phyloP scores from a whole-genome alignment of 768 basidiomycete species.

The Rhodotorula babjevae region DNA sequence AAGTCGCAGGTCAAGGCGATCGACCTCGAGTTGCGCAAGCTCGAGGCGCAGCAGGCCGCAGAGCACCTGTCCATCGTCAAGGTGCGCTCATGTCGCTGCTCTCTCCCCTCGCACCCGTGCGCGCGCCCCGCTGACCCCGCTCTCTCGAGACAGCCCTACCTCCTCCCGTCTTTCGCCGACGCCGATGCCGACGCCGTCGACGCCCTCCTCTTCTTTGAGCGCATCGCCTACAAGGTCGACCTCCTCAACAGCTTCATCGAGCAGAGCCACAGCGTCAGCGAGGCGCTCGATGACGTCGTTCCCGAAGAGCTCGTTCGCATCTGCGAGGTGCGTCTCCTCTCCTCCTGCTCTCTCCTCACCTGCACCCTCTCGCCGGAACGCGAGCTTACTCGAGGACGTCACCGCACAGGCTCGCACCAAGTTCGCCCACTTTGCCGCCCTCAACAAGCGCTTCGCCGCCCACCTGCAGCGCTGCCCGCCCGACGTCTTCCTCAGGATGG shows the following conservation, averaged over 20 bases:
- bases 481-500: conserved; percentile 77
- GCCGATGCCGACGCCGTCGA: conserved; percentile 81
- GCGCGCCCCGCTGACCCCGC: neutral
- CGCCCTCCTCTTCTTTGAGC: conserved; percentile 87
- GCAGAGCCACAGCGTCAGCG: conserved; percentile 75
- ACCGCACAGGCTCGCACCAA: conserved; percentile 68
- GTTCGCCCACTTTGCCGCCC: conserved; percentile 68
- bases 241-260: conserved; percentile 77
- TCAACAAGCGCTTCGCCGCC: conserved; percentile 85
- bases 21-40: conserved; percentile 77
- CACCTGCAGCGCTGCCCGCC: conserved; percentile 74
- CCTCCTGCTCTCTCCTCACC: too few relatives aligned
- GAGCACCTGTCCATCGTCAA: conserved; percentile 79
- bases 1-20: conserved; percentile 86
- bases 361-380: neutral
- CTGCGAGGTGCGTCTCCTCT: conserved; percentile 66
- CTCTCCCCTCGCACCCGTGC: too few relatives aligned
- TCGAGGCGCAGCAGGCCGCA: conserved; percentile 75
- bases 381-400: neutral
- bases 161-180: conserved; percentile 84
- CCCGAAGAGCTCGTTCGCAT: conserved; percentile 84
- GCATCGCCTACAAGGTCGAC: conserved; percentile 78
- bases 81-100: conserved; percentile 49
- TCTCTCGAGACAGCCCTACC: conserved; percentile 65
- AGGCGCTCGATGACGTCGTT: conserved; percentile 72